These are phyloP conservation scores for Heterobasidion occidentale DNA, from an alignment of 1,284 basidiomycete species.

Conservation along the genomic window DNA sequence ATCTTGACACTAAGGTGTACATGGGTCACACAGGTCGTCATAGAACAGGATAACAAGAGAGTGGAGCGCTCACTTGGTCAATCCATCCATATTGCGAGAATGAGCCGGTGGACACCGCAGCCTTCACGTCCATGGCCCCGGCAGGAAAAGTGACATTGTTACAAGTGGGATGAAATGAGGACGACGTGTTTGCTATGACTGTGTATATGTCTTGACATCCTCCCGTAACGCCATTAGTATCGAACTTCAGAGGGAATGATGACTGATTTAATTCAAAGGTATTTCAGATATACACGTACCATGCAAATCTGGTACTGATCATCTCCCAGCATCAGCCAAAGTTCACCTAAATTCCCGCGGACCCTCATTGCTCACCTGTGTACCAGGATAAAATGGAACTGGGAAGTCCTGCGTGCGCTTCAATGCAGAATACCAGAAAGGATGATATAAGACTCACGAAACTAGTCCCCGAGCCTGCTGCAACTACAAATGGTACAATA, in stretches of 20 bases:
- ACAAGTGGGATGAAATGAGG: slow-evolving; percentile 28
- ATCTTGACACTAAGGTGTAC: slow-evolving; percentile 38
- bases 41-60: neutral
- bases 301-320: slow-evolving; percentile 58
- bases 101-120: slow-evolving; percentile 35
- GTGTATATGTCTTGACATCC: slow-evolving; percentile 54
- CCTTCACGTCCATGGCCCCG: slow-evolving; percentile 34
- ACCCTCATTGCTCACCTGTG: slow-evolving; percentile 28
- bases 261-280: neutral
- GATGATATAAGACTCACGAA: slow-evolving; percentile 30
- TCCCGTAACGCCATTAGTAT: slow-evolving; percentile 44
- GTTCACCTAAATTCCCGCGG: neutral
- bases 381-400: slow-evolving; percentile 50
- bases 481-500: slow-evolving; percentile 43
- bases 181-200: slow-evolving; percentile 29
- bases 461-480: slow-evolving; percentile 35
- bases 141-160: slow-evolving; percentile 38
- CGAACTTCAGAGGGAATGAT: slow-evolving; percentile 29
- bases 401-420: slow-evolving; percentile 35
- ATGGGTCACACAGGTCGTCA: neutral
- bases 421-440: neutral
- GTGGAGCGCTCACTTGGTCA: slow-evolving; percentile 30
- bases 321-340: neutral
- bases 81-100: slow-evolving; percentile 54
- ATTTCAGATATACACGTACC: slow-evolving; percentile 27